A percentile compares a stretch with the other conserved stretches of the same genome.
Conservation (phyloP, 768 basidiomycete genomes). For the Pleurotus giganteus region DNA sequence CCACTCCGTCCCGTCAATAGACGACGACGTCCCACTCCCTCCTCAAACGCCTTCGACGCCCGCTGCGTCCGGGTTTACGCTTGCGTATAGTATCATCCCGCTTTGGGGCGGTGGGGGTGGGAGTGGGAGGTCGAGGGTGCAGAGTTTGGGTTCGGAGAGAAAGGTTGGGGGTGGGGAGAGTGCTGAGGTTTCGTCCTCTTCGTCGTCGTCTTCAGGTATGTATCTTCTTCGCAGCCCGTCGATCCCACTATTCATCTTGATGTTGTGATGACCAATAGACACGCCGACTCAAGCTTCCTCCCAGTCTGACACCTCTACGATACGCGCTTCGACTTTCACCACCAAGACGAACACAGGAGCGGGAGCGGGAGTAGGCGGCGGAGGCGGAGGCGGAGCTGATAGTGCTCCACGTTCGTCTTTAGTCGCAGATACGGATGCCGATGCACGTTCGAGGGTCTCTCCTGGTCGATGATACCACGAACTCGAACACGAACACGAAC, state of each 20-base stretch:
- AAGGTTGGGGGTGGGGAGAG: not conserved
- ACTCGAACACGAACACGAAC: not conserved
- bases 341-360: too few species aligned
- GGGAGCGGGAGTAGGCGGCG: too few species aligned
- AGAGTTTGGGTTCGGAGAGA: too few species aligned
- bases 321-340: not conserved
- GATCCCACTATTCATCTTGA: not conserved
- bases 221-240: not conserved
- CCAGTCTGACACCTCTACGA: too few species aligned
- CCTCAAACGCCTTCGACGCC: conserved; percentile 18
- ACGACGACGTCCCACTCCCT: not conserved
- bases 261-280: not conserved
- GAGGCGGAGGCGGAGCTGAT: too few species aligned
- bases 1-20: not conserved
- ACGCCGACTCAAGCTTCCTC: too few species aligned
- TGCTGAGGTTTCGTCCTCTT: not conserved
- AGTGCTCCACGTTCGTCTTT: too few species aligned
- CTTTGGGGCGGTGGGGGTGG: conserved; percentile 15
- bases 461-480: not conserved
- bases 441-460: too few species aligned
- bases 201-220: not conserved
- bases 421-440: too few species aligned
- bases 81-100: conserved; percentile 47
- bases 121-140: conserved; percentile 2
- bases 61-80: conserved; percentile 41